Evolutionary conservation across 176 grass and related monocot species (phyloP).

Genomic region (Chrysopogon serrulatus): DNA sequence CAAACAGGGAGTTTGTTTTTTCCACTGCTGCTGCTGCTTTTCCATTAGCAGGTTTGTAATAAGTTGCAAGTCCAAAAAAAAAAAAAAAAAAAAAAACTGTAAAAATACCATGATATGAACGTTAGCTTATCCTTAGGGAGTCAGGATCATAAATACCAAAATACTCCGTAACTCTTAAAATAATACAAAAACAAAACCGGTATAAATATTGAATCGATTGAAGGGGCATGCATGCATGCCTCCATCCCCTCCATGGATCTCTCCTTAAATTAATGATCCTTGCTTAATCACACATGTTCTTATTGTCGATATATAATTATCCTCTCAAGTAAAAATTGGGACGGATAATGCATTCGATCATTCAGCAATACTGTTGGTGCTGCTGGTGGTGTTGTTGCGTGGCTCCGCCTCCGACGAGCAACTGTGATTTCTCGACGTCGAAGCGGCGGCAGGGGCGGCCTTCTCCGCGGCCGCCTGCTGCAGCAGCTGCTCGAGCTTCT

Average conservation of each 20-base stretch:
- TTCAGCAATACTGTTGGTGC: neutral
- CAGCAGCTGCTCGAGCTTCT: constrained; percentile 51
- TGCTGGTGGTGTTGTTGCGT: constrained; percentile 7
- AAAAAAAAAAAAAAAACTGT: too few relatives aligned
- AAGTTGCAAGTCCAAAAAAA: constrained; percentile 11
- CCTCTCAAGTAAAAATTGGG: constrained; percentile 30
- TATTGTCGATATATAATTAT: constrained; percentile 32
- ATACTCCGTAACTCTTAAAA: neutral
- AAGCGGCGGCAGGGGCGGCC: neutral
- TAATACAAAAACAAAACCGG: neutral
- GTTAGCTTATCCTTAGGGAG: constrained; percentile 22
- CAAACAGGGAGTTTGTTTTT: too few relatives aligned
- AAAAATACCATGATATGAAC: neutral
- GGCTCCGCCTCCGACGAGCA: constrained; percentile 14
- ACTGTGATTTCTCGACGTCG: neutral
- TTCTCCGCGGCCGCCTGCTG: neutral
- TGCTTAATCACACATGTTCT: constrained; percentile 16
- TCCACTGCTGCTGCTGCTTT: neutral
- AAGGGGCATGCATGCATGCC: neutral
- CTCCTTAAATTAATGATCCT: constrained; percentile 12
- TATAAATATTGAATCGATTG: neutral
- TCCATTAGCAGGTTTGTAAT: neutral
- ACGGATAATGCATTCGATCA: constrained; percentile 29
- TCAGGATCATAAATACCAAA: neutral
- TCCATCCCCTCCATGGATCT: constrained; percentile 3